Conservation (phyloP, 1,139 yeast genomes). For the Saccharomycopsis crataegensis region DNA sequence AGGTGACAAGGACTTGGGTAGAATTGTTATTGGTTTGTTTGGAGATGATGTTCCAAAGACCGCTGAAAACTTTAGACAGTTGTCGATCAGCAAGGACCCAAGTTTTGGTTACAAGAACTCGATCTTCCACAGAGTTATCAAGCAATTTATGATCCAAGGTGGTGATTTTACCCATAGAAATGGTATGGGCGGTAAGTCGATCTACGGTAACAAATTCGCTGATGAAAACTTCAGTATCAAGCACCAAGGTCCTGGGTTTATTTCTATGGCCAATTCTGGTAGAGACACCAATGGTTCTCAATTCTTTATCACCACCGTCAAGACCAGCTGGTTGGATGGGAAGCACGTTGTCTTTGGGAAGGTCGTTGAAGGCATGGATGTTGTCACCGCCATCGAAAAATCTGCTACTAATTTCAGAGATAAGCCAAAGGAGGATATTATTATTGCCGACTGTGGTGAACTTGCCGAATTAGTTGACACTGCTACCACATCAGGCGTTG, state of each 20-base stretch:
- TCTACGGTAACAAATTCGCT: conserved; percentile 80
- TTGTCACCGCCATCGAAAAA: conserved; percentile 70
- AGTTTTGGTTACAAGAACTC: conserved; percentile 72
- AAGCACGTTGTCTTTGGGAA: conserved; percentile 95
- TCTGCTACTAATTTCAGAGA: conserved; percentile 71
- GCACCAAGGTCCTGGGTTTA: conserved; percentile 78
- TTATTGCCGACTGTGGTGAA: conserved; percentile 76
- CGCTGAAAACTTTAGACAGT: conserved; percentile 66
- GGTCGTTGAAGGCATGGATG: conserved; percentile 78
- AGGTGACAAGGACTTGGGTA: conserved; percentile 67
- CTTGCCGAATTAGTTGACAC: conserved; percentile 30
- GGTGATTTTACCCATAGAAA: conserved; percentile 92
- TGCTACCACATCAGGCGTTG: conserved; percentile 13
- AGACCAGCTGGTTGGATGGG: conserved; percentile 89
- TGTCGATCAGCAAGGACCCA: conserved; percentile 55
- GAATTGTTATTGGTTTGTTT: conserved; percentile 72
- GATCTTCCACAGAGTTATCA: conserved; percentile 89
- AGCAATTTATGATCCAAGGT: conserved; percentile 94
- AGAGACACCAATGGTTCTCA: conserved; percentile 95
- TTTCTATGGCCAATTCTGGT: conserved; percentile 97
- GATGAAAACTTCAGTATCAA: conserved; percentile 82
- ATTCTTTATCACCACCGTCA: conserved; percentile 89
- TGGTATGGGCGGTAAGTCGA: conserved; percentile 95
- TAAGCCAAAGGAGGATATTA: conserved; percentile 57
- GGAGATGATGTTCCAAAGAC: conserved; percentile 91